Base-by-base conservation (phyloP, 306 rosid species). In the Prunus dulcis region DNA sequence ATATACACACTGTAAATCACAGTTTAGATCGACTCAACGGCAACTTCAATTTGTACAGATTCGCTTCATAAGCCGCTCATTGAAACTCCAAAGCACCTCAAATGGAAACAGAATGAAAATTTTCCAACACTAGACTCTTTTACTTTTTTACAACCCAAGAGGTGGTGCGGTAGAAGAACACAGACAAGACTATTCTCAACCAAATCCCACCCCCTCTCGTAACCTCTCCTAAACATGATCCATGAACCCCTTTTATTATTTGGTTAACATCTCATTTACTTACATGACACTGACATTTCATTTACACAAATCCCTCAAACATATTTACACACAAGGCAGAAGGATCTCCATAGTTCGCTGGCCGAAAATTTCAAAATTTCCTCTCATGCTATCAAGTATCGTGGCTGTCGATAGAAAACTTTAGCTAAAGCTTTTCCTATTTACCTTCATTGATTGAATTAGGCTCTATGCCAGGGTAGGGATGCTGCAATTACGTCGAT, bases 401-500 rank as follows among this genome's bases (percentile, higher is more conserved):
- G 69, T 27, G 58, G 67, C 73, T 60, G 30, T 76, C 65, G 23
- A 25, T 60, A 2, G 17, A 22, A 60, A 60, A 27, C 28, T 60
- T 25, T 12, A 5, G 19, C 69, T 85, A 43, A 74, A 22, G 34
- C 68, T 69, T 63, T 60, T 57, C 49, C 73, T 84, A 84, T 80
- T 60, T 81, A 72, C 79, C 78, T 63, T 20, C 62, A n/a, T 28
- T 32, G 67, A 34, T 78, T 12, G 67, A 17, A 57, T 41, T 56
- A 12, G 34, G 41, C 18, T 63, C 86, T 88, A 95, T 46, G 97
- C 99, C 79, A 92, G 80, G 6, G 99, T 86, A 79, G 97, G 89
- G 87, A 95, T 89, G 86, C 97, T 88, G 81, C 99, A 88, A 80
- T 92, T 95, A 66, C 96, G 88, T 55, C 93, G 81, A 72, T 95